Percentiles rank a stretch among this genome's conserved stretches.
phyloP scores from a whole-genome alignment of 306 rosid species.

The Coriaria nepalensis region DNA sequence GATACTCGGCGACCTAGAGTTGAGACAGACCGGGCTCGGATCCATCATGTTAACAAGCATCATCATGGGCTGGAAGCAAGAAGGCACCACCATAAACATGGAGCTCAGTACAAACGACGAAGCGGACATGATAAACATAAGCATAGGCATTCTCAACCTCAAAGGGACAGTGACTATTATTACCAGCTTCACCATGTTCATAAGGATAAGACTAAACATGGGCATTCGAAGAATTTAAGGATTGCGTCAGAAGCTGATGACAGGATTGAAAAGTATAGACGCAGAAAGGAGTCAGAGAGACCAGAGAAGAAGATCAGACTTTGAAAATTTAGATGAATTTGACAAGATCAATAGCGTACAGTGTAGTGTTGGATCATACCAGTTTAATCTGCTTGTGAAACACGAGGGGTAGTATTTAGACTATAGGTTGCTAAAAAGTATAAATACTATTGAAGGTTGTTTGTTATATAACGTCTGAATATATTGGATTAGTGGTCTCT shows the following conservation, averaged over 20 bases:
- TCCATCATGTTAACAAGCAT: constrained; percentile 21
- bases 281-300: constrained; percentile 24
- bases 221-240: constrained; percentile 24
- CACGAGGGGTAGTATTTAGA: background rate
- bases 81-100: constrained; percentile 17
- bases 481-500: no score
- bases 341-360: constrained; percentile 14
- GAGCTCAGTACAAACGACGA: constrained; percentile 29
- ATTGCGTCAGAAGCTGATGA: constrained; percentile 23
- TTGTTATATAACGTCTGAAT: no score
- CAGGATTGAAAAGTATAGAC: constrained; percentile 19
- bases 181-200: constrained; percentile 37
- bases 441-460: no score
- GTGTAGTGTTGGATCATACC: constrained; percentile 9
- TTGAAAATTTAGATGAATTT: constrained; percentile 16
- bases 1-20: constrained; percentile 16
- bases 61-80: constrained; percentile 17
- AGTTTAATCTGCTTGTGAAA: constrained; percentile 3
- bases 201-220: constrained; percentile 43
- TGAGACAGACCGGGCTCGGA: constrained; percentile 18
- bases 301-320: constrained; percentile 13
- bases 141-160: constrained; percentile 33
- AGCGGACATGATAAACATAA: constrained; percentile 24
- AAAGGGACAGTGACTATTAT: constrained; percentile 25
- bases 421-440: no score